Conservation (phyloP, 208 protist species). For the Wallacemonas rigidus region DNA sequence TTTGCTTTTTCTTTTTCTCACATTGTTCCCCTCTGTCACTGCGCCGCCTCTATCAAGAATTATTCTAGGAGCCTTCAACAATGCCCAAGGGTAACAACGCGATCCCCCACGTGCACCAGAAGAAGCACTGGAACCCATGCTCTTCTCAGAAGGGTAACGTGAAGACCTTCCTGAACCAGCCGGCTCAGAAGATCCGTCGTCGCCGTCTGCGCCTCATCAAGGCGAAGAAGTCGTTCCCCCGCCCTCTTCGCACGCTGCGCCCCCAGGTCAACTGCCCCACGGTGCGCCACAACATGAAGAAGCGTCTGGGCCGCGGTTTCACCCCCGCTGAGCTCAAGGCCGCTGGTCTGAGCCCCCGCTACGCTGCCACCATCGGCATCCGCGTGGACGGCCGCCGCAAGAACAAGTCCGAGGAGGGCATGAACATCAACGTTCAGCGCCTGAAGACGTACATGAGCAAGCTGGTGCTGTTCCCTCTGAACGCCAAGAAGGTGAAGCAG, state of each 20-base stretch:
- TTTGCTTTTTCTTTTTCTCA: too few relatives aligned
- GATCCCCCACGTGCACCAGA: conserved; percentile 95
- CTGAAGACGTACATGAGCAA: conserved; percentile 97
- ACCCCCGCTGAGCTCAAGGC: conserved; percentile 96
- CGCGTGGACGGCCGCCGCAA: conserved; percentile 95
- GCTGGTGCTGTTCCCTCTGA: conserved; percentile 94
- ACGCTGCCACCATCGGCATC: conserved; percentile 96
- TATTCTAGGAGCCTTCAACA: conserved; percentile 16
- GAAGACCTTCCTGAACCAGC: conserved; percentile 91
- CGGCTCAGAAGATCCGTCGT: conserved; percentile 85
- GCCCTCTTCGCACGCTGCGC: conserved; percentile 93
- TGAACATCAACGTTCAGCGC: conserved; percentile 95
- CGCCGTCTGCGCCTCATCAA: conserved; percentile 83
- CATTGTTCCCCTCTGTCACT: too few relatives aligned
- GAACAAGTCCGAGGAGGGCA: conserved; percentile 94
- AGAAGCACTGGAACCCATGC: conserved; percentile 96
- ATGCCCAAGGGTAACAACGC: conserved; percentile 97
- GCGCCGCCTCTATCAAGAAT: too few relatives aligned
- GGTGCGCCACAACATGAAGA: conserved; percentile 96
- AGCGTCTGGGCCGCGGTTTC: conserved; percentile 96
- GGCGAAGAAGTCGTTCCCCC: conserved; percentile 94
- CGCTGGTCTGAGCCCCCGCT: conserved; percentile 75
- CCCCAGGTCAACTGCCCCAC: conserved; percentile 96
- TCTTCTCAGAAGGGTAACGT: conserved; percentile 93
- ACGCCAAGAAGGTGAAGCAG: conserved; percentile 84